Percentiles rank a stretch among this genome's conserved stretches.
Conservation (phyloP, 2,329 filamentous ascomycete species). For the Pseudodiploospora longispora region DNA sequence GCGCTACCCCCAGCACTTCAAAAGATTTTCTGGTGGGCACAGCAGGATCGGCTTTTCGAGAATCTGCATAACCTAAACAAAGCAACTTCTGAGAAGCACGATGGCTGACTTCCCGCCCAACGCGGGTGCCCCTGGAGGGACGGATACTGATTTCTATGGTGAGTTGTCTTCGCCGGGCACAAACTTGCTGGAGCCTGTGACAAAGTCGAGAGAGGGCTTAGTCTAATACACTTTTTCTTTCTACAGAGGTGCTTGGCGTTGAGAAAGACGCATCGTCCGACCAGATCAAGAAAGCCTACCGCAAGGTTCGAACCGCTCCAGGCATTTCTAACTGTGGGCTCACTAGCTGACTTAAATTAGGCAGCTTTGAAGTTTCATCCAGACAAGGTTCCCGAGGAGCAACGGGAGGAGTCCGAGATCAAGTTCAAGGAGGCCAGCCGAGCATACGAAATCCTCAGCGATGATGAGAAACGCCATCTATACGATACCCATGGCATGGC, state of each 20-base stretch:
- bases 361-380: slow-evolving; percentile 83
- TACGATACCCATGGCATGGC: slow-evolving; percentile 96
- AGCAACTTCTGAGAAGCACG: slow-evolving; percentile 5
- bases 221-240: slow-evolving; percentile 3
- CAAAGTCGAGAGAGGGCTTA: not conserved
- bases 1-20: slow-evolving; percentile 3
- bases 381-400: slow-evolving; percentile 85
- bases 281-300: slow-evolving; percentile 92
- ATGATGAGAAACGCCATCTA: slow-evolving; percentile 84
- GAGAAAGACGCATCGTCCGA: slow-evolving; percentile 62
- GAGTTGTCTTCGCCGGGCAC: slow-evolving; percentile 13
- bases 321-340: slow-evolving; percentile 1
- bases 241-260: slow-evolving; percentile 69
- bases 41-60: not conserved
- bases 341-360: slow-evolving; percentile 35
- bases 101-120: slow-evolving; percentile 18
- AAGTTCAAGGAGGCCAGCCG: slow-evolving; percentile 90
- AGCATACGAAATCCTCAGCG: slow-evolving; percentile 95
- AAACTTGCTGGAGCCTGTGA: not conserved
- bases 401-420: slow-evolving; percentile 76
- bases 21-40: slow-evolving; percentile 8
- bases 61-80: not conserved
- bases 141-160: slow-evolving; percentile 57
- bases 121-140: slow-evolving; percentile 19
- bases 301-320: slow-evolving; percentile 58